phyloP scores from a whole-genome alignment of 1,139 yeast species.

The Suhomyces terraborum region DNA sequence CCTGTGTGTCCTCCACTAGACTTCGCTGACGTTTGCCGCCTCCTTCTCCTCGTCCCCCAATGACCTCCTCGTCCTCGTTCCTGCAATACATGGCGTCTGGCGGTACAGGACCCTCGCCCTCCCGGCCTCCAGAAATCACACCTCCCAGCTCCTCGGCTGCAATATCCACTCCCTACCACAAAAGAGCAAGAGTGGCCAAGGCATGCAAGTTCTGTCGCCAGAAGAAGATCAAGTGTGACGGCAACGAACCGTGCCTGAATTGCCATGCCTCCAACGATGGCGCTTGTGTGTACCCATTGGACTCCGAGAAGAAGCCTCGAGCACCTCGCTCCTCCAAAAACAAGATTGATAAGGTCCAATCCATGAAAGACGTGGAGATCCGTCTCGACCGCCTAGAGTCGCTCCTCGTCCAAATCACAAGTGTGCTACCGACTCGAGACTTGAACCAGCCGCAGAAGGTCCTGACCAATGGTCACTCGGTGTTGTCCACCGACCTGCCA shows the following conservation, averaged over 20 bases:
- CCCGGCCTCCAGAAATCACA: neutral
- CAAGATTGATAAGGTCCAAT: slow-evolving; percentile 13
- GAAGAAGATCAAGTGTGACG: slow-evolving; percentile 31
- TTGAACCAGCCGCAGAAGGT: too few species aligned
- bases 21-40: neutral
- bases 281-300: slow-evolving; percentile 32
- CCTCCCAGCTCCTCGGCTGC: neutral
- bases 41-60: too few species aligned
- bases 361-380: slow-evolving; percentile 24
- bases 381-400: slow-evolving; percentile 27
- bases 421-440: neutral
- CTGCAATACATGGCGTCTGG: neutral
- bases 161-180: slow-evolving; percentile 5
- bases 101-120: neutral
- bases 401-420: neutral
- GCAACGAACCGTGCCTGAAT: slow-evolving; percentile 25
- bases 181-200: slow-evolving; percentile 22
- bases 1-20: neutral
- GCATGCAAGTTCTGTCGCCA: slow-evolving; percentile 31
- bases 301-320: slow-evolving; percentile 19
- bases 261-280: slow-evolving; percentile 23
- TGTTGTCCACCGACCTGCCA: neutral
- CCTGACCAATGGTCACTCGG: neutral
- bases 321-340: slow-evolving; percentile 3
- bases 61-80: neutral